Base-by-base conservation (phyloP, 768 basidiomycete species). In the Hysterangium stoloniferum region DNA sequence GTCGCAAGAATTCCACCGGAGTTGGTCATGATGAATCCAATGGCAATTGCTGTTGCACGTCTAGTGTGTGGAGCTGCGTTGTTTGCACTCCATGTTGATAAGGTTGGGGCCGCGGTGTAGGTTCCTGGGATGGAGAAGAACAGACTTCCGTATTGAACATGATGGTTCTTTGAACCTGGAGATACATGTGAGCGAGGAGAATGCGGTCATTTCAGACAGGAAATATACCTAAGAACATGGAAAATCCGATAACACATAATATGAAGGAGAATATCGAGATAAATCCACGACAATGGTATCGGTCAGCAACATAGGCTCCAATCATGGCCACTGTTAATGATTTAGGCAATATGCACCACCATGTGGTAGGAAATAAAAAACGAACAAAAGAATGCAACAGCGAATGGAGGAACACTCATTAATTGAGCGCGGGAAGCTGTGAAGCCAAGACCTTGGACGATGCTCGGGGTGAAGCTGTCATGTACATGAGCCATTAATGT, bases 31-130 rank as follows among this genome's bases (percentile, higher is more conserved):
- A 77, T 76, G 54, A 79, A 76, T 1, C 72, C 71, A 22, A 80
- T 69, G 15, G 79, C 80, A 45, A 82, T 69, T 29, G 74, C 67
- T 1, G 80, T 79, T 1, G 79, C 82, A 15, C 81, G 73, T 25
- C 78, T 68, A 36, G 71, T 63, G 54, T 79, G 69, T 0, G 80
- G 81, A 5, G 74, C 66, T 6, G 75, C 68, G 64, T 82, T 83
- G 63, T 83, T 82, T 9, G 80, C 73, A 47, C 68, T 64, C 82
- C 82, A 84, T 0, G 80, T 76, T 2, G 70, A 69, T 27, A 79
- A 61, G 0, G 78, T 67, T 2, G 80, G 78, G 3, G 74, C 77
- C 1, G 68, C 61, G n/a, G 71, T 64, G 60, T 82, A 82, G 1
- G 71, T 66, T 13, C 80, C 78, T 0, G 73, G 58, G 19, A 80